Evolutionary conservation across 768 basidiomycete species (phyloP).

Genomic region (Guyanaporus albipodus): DNA sequence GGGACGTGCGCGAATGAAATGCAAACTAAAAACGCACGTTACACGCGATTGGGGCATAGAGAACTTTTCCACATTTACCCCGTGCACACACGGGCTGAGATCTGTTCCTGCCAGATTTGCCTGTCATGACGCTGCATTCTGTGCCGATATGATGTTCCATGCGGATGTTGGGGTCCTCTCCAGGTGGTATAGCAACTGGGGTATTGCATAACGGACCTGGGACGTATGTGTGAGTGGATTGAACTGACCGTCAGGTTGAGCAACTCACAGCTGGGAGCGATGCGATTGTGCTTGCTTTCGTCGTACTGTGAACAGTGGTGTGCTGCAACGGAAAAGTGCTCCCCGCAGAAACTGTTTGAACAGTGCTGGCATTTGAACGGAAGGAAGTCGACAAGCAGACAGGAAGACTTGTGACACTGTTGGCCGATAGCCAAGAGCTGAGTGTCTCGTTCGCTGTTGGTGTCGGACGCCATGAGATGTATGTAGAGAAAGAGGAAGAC

Average conservation of each 20-base stretch:
- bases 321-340: conserved; percentile 68
- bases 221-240: conserved; percentile 4
- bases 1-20: not conserved
- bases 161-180: conserved; percentile 74
- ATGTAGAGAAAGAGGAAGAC: conserved; percentile 1
- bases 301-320: conserved; percentile 73
- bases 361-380: conserved; percentile 88
- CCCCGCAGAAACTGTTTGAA: conserved; percentile 62
- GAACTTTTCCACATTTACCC: conserved; percentile 63
- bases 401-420: conserved; percentile 65
- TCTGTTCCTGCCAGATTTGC: conserved; percentile 45
- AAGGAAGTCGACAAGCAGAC: conserved; percentile 75
- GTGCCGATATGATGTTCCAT: conserved; percentile 73
- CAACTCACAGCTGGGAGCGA: conserved; percentile 69
- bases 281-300: conserved; percentile 62
- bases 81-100: conserved; percentile 57
- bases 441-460: conserved; percentile 39
- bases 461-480: conserved; percentile 7
- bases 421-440: conserved; percentile 64
- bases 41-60: conserved; percentile 73
- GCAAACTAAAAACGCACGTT: conserved; percentile 45
- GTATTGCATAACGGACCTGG: conserved; percentile 73
- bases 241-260: not conserved
- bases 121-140: conserved; percentile 69
- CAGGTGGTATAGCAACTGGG: conserved; percentile 70